Evolutionary conservation across 805 yeast species (phyloP).

Genomic region (Suhomyces prunicola): DNA sequence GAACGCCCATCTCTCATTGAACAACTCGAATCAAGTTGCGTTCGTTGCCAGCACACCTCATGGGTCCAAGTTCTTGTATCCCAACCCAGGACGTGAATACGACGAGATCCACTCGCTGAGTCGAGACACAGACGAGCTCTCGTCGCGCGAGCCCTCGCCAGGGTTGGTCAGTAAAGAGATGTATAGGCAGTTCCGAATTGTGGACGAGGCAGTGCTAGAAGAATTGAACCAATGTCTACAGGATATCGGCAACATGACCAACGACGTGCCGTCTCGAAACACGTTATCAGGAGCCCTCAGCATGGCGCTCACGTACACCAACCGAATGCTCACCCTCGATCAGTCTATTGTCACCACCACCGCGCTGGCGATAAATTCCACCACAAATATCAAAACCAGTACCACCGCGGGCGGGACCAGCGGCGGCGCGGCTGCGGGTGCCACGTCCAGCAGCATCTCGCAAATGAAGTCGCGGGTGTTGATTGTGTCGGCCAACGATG

Average conservation of each 20-base stretch:
- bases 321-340: conserved; percentile 56
- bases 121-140: conserved; percentile 6
- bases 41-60: conserved; percentile 71
- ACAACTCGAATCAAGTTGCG: conserved; percentile 80
- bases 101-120: conserved; percentile 9
- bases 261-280: conserved; percentile 11
- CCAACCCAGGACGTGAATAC: conserved; percentile 33
- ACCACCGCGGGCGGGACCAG: conserved; percentile 11
- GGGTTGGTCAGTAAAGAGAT: conserved; percentile 53
- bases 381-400: conserved; percentile 23
- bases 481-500: conserved; percentile 70
- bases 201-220: conserved; percentile 69
- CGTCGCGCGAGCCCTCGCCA: conserved; percentile 8
- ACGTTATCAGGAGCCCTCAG: conserved; percentile 74
- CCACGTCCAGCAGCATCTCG: conserved; percentile 14
- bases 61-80: conserved; percentile 71
- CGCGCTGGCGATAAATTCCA: conserved; percentile 41
- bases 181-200: conserved; percentile 79
- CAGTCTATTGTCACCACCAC: conserved; percentile 43
- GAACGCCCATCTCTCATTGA: conserved; percentile 84
- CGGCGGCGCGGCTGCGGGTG: conserved; percentile 10
- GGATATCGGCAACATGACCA: conserved; percentile 2
- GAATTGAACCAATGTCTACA: conserved; percentile 50
- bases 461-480: conserved; percentile 39
- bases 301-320: conserved; percentile 75